Evolutionary conservation across 768 basidiomycete species (phyloP), one percentile per base, ranked within the genome.

Genomic region (Epithele typhae): DNA sequence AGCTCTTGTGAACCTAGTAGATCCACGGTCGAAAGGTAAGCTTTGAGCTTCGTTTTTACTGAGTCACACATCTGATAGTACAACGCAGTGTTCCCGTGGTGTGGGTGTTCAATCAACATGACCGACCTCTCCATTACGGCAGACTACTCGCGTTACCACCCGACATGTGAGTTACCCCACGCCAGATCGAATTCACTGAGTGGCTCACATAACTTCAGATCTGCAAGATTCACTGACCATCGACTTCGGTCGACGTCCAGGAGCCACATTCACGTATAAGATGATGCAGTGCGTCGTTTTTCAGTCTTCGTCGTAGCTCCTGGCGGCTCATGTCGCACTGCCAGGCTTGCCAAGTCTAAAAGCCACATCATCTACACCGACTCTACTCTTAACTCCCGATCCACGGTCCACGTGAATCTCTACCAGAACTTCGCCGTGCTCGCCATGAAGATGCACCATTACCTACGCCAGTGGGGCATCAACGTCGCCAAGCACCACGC

Each of bases 1-100:
- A 9, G 61, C 77, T 51, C 63, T 80, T 22, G 68, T 75, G 58
- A 83, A 78, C 52, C 70, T 78, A n/a, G 71, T 72, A 5, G 70
- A 71, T 40, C 71, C 74, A 1, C 60, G 62, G 25, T 73, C 76
- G 48, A 64, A 62, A 64, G 59, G 78, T 73, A 61, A 9, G 14
- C n/a, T n/a, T n/a, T n/a, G n/a, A n/a, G n/a, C n/a, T n/a, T 21
- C 18, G 34, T 11, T 5, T 19, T n/a, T 17, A 3, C 5, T 22
- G 4, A 3, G 35, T 40, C 22, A 14, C 7, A 30, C 27, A 30
- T 32, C 27, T 40, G 19, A 17, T 9, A 4, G 33, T 37, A 38
- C 24, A n/a, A 33, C 8, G 25, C 52, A 93, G 92, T 70, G 34
- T 98, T 99, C 62, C 86, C 92, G 2, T 99, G 93, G 87, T 99